Conservation (phyloP, 805 yeast species). For the Kuraishia piskuri region DNA sequence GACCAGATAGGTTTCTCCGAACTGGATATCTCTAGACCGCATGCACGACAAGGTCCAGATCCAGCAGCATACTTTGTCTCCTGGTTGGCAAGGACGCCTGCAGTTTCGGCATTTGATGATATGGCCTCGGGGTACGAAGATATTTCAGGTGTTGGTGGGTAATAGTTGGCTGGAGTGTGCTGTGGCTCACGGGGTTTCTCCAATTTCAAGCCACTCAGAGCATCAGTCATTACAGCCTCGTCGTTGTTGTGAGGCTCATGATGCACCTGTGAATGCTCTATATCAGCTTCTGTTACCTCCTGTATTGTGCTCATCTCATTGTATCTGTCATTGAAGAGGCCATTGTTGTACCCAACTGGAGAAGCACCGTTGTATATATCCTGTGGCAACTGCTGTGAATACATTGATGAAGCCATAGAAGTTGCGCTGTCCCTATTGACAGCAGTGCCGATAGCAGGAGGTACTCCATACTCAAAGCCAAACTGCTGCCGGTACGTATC, state of each 20-base stretch:
- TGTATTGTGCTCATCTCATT: conserved; percentile 25
- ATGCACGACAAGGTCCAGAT: conserved; percentile 75
- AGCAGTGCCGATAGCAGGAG: neutral
- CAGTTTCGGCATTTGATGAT: neutral
- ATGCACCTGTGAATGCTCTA: neutral
- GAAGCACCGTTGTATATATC: neutral
- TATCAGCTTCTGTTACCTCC: conserved; percentile 22
- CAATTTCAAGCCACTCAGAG: neutral
- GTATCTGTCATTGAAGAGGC: neutral
- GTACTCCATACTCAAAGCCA: neutral
- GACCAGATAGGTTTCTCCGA: conserved; percentile 63
- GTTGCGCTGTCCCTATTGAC: neutral
- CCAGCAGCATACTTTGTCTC: conserved; percentile 42
- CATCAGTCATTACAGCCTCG: neutral
- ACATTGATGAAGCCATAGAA: conserved; percentile 1
- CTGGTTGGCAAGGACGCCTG: neutral
- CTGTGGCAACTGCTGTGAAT: neutral
- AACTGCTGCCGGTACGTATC: neutral
- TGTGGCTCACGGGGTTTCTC: neutral
- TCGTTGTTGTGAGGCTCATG: neutral
- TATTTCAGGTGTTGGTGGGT: neutral
- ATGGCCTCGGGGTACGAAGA: neutral
- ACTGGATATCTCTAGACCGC: conserved; percentile 43
- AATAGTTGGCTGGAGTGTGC: neutral
- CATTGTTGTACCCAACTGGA: neutral